Percentiles rank a stretch among this genome's conserved stretches.
Evolutionary conservation across 2,329 filamentous ascomycete species (phyloP).

Genomic region (Ophiostoma himal-ulmi): DNA sequence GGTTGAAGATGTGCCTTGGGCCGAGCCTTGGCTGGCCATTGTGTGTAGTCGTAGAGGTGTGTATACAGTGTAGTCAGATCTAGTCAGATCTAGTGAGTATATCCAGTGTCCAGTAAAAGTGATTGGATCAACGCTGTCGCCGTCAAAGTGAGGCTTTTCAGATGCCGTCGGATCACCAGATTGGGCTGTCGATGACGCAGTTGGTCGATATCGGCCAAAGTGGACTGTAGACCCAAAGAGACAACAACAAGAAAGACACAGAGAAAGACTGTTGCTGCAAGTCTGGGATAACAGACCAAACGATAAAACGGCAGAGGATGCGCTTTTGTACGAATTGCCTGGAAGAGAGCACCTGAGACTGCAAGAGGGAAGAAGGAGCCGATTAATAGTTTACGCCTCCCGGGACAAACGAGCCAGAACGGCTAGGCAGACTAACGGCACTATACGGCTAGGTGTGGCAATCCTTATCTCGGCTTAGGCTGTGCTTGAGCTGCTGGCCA

Average conservation of each 20-base stretch:
- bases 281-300: too few relatives aligned
- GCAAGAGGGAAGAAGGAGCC: too few relatives aligned
- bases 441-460: not conserved
- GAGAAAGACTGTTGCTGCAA: not conserved
- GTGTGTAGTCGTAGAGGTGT: not conserved
- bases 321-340: too few relatives aligned
- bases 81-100: not conserved
- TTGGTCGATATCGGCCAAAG: not conserved
- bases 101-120: not conserved
- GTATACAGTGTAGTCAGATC: not conserved
- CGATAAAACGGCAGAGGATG: not conserved
- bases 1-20: not conserved
- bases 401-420: too few relatives aligned
- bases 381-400: too few relatives aligned
- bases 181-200: not conserved
- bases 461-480: too few relatives aligned
- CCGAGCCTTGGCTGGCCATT: constrained; percentile 7
- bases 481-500: too few relatives aligned
- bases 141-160: not conserved
- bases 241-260: not conserved
- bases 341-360: too few relatives aligned
- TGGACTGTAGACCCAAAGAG: too few relatives aligned
- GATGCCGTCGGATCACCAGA: not conserved
- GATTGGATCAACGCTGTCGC: not conserved
- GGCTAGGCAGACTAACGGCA: constrained; percentile 12